Evolutionary conservation across 805 yeast genomes (phyloP), one percentile per base, ranked within the genome.

Genomic region (Candida germanica): DNA sequence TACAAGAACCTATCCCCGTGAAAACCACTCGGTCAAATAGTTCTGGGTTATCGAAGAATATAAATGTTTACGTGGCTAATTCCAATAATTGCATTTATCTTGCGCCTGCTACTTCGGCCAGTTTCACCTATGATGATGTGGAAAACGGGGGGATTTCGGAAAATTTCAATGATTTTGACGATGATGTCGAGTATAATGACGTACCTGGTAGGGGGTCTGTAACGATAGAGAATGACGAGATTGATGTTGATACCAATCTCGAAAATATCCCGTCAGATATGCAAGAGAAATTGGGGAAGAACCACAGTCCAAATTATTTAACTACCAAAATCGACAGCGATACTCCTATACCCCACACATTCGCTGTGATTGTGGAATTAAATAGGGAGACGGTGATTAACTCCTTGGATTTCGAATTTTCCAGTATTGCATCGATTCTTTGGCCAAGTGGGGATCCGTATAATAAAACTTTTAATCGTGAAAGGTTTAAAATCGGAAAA

Each of bases 361-460:
- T 77, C 44, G 83, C 77, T 0, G 63, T 77, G 2, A 59, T 76
- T 4, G 44, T 77, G 1, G 72, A 75, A 34, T 46, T 75, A 1
- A 49, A 56, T 16, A 69, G 64, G 33, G 71, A 66, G 24, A 59
- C 67, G 1, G 36, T 56, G 2, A 50, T 71, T 3, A 57, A 66
- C 16, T 59, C 57, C 25, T 49, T 77, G 22, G 56, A 57, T 26
- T 47, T 73, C 9, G 71, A 68, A 33, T 58, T 78, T 34, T 64
- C 59, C 36, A 66, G 79, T 1, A 42, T 56, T 4, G 65, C 71
- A 5, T 60, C 66, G 35, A 62, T 75, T 3, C 54, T 66, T 38
- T 78, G 83, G 83, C 76, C 76, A 4, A 59, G 66, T 24, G 76
- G 75, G 8, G 75, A 77, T 11, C 75, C 76, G 1, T 71, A 71